Evolutionary conservation across 176 grass and related monocot species (phyloP).

Genomic region (Oryza meyeriana): DNA sequence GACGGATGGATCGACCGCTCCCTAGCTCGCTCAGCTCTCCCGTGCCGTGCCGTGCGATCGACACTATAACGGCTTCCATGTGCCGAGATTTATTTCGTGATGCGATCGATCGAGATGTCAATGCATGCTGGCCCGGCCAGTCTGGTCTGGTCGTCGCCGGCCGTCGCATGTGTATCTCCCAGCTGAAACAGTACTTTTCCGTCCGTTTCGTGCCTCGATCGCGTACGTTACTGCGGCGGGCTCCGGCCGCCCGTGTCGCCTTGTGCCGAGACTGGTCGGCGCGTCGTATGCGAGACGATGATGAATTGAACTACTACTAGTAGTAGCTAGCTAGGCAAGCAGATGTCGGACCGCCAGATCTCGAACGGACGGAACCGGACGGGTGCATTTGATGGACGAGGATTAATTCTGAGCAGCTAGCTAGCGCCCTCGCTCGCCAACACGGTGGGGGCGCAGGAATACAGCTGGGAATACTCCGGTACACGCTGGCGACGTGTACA

Average conservation of each 20-base stretch:
- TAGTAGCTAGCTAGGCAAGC: neutral
- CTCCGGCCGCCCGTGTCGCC: neutral
- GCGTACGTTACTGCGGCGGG: neutral
- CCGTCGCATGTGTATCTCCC: neutral
- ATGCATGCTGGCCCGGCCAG: neutral
- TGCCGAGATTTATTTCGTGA: constrained; percentile 18
- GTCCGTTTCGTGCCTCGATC: neutral
- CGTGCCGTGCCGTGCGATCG: neutral
- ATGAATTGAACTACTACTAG: neutral
- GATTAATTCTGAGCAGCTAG: neutral
- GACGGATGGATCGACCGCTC: neutral
- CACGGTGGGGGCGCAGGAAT: neutral
- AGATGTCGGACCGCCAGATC: neutral
- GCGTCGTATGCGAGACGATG: neutral
- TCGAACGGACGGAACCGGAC: neutral
- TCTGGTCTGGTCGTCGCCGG: neutral
- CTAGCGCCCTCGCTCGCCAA: neutral
- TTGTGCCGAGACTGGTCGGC: neutral
- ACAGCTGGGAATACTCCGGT: neutral
- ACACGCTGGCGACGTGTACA: neutral
- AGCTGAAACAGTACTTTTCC: neutral
- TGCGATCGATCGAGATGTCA: neutral
- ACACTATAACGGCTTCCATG: neutral
- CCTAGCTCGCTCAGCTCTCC: neutral
- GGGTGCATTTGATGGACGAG: neutral